Conservation (phyloP, 108 stramenopile genomes). For the Fragilariopsis cylindrus region DNA sequence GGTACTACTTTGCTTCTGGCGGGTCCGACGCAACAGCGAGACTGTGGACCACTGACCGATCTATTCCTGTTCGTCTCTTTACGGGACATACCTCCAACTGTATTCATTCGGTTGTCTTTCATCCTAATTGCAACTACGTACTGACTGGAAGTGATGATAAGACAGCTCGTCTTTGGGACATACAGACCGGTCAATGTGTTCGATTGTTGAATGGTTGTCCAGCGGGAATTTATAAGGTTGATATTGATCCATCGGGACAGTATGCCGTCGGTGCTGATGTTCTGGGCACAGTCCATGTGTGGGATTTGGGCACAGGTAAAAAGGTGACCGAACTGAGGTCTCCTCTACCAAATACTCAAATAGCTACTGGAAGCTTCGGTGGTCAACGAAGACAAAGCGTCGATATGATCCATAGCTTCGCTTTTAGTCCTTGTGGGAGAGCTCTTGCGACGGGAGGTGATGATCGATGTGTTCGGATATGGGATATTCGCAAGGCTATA, state of each 20-base stretch:
- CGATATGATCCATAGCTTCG: conserved; percentile 58
- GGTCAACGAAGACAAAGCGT: not conserved
- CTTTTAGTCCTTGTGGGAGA: conserved; percentile 79
- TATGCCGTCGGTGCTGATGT: conserved; percentile 78
- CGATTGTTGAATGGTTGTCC: conserved; percentile 85
- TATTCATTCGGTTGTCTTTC: conserved; percentile 89
- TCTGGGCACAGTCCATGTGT: conserved; percentile 67
- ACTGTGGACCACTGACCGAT: conserved; percentile 93
- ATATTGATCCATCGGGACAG: conserved; percentile 72
- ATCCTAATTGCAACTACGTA: conserved; percentile 96
- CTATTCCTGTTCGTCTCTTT: conserved; percentile 88
- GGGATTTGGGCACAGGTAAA: conserved; percentile 84
- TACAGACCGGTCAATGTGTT: conserved; percentile 90
- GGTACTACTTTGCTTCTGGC: conserved; percentile 97
- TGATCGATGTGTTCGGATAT: conserved; percentile 78
- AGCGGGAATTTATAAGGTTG: conserved; percentile 63
- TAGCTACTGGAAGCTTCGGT: not conserved
- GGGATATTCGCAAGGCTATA: conserved; percentile 65
- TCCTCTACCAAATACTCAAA: not conserved
- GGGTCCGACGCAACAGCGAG: conserved; percentile 90
- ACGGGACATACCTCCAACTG: conserved; percentile 88
- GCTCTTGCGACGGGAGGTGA: conserved; percentile 81
- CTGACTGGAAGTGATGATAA: conserved; percentile 90
- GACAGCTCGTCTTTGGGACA: conserved; percentile 94
- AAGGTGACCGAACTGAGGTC: conserved; percentile 69